Evolutionary conservation across 306 rosid genomes (phyloP).

Genomic region (Cicer arietinum): DNA sequence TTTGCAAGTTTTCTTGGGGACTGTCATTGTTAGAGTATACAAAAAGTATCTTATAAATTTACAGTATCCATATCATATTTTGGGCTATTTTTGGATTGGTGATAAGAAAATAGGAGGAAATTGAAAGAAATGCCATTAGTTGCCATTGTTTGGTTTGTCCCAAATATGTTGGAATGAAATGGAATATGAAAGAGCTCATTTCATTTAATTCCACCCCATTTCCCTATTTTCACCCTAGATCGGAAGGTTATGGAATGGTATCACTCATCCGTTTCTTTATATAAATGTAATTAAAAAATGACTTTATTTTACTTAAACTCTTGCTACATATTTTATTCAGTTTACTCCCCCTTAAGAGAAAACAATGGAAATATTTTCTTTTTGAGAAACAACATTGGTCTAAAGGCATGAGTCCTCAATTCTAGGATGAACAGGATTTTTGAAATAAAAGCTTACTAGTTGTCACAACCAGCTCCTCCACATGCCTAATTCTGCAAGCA

Average conservation of each 20-base stretch:
- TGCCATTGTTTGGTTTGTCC: slow-evolving; percentile 7
- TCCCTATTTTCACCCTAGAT: neutral
- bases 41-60: neutral
- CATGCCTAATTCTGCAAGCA: neutral
- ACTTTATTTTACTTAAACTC: neutral
- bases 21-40: slow-evolving; percentile 1
- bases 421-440: no score
- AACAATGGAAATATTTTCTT: no score
- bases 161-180: neutral
- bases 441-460: no score
- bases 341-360: no score
- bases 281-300: neutral
- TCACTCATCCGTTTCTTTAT: neutral
- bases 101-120: neutral
- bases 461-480: no score
- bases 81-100: slow-evolving; percentile 22
- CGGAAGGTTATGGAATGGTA: neutral
- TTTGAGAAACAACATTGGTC: no score
- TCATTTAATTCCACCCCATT: slow-evolving; percentile 8
- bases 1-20: slow-evolving; percentile 29
- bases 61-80: neutral
- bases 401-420: no score
- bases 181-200: neutral
- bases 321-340: no score
- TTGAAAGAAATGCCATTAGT: neutral